Evolutionary conservation across 192 early-diverging fungal species (phyloP).

Genomic region (Coemansia sp.): DNA sequence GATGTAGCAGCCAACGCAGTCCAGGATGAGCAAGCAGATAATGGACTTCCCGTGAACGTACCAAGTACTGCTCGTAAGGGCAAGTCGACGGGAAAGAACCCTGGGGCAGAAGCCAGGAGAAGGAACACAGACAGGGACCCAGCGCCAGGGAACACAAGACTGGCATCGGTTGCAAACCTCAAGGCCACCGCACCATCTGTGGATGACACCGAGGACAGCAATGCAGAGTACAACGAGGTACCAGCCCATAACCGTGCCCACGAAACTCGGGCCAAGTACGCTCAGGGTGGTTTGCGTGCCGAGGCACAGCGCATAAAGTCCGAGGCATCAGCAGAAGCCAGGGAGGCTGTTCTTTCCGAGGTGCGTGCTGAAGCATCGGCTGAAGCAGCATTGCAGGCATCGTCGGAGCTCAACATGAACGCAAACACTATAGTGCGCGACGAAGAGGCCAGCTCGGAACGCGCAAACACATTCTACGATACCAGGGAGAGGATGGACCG

Average conservation of each 20-base stretch:
- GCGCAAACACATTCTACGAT: conserved; percentile 3
- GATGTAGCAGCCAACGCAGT: neutral
- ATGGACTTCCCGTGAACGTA: neutral
- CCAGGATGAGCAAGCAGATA: conserved; percentile 1
- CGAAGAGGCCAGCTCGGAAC: conserved; percentile 24
- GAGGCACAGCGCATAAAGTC: conserved; percentile 29
- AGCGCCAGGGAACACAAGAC: neutral
- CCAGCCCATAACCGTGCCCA: conserved; percentile 12
- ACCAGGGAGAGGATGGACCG: neutral
- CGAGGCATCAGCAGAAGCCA: conserved; percentile 35
- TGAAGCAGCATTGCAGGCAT: conserved; percentile 37
- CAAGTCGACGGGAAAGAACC: neutral
- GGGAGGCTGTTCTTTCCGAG: conserved; percentile 43
- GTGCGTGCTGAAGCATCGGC: conserved; percentile 45
- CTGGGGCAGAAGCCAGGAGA: neutral
- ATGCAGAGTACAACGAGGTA: neutral
- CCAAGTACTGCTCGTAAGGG: conserved; percentile 1
- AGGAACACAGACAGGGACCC: conserved; percentile 3
- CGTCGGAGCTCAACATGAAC: conserved; percentile 38
- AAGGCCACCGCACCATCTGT: neutral
- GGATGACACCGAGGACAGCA: neutral
- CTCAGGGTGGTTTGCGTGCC: conserved; percentile 12
- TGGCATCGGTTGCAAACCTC: conserved; percentile 5
- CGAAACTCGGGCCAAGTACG: conserved; percentile 13
- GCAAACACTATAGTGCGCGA: conserved; percentile 27